Evolutionary conservation across 306 rosid species (phyloP), one percentile per base, ranked within the genome.

Genomic region (Argentina anserina): DNA sequence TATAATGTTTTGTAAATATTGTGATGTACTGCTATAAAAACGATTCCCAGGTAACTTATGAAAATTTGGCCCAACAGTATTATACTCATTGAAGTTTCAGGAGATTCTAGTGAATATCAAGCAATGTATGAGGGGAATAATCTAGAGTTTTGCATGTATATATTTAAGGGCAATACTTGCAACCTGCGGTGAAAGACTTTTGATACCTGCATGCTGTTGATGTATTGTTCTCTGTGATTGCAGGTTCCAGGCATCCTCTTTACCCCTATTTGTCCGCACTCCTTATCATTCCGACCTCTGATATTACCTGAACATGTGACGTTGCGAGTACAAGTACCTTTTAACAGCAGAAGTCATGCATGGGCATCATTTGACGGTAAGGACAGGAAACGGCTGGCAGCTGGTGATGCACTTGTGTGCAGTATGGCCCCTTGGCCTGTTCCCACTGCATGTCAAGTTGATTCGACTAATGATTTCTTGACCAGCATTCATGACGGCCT

Each of bases 351-450:
- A 79, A 84, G 97, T 80, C 88, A 87, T 33, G 99, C 99, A 61
- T 94, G 96, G 96, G 99, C 95, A 4, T 91, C 99, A 2, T 94
- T 94, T 73, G 99, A 94, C 43, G 99, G 99, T 21, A 94, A 91
- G 82, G 89, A 86, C 87, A 81, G 97, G 89, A 91, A 90, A 66
- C 84, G 81, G 75, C 56, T 94, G 75, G 88, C 81, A 25, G 90
- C 99, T 2, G 99, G 99, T 23, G 97, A 94, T 67, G 97, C 99
- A 37, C 91, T 94, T 14, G 91, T 91, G 11, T 91, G 97, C 87
- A 91, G 96, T 82, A 91, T 94, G 96, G 99, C 99, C 20, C 93
- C 90, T 1, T 94, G 99, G 97, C 99, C 99, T 4, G 99, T 94
- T 78, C 97, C 99, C 47, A 94, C 97, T 5, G 97, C 97, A 0